phyloP scores from a whole-genome alignment of 1,284 basidiomycete species.

The Sphagnurus paluster region DNA sequence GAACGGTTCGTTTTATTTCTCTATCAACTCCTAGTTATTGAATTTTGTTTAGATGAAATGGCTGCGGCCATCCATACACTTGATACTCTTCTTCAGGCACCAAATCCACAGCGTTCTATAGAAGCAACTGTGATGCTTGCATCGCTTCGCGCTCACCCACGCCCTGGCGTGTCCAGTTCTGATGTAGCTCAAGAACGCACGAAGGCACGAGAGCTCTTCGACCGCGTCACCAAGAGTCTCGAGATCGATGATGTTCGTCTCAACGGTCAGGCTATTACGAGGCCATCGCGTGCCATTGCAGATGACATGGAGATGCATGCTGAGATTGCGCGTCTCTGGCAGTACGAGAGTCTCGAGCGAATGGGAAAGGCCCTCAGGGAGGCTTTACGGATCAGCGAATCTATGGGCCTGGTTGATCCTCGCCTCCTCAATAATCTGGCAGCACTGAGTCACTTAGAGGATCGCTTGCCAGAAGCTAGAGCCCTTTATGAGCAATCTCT shows the following conservation, averaged over 20 bases:
- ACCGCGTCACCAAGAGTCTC: conserved; percentile 70
- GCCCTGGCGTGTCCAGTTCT: conserved; percentile 73
- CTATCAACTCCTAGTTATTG: neutral
- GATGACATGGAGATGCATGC: conserved; percentile 84
- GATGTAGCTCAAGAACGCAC: conserved; percentile 73
- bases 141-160: conserved; percentile 77
- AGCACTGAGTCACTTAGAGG: conserved; percentile 73
- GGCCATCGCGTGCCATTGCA: conserved; percentile 54
- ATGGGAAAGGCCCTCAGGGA: conserved; percentile 73
- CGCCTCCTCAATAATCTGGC: conserved; percentile 85
- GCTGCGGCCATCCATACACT: conserved; percentile 85
- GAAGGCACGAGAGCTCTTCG: conserved; percentile 80
- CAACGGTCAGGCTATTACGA: conserved; percentile 37
- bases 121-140: conserved; percentile 91
- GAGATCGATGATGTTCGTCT: conserved; percentile 51
- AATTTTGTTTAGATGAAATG: conserved; percentile 56
- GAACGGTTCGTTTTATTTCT: conserved; percentile 51
- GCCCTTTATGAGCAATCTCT: conserved; percentile 69
- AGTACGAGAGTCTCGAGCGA: conserved; percentile 75
- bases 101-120: conserved; percentile 61
- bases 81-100: conserved; percentile 74
- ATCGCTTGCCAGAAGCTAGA: conserved; percentile 56
- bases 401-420: conserved; percentile 52
- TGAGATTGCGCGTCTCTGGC: conserved; percentile 88
- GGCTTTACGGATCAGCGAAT: conserved; percentile 63